Percentiles rank a stretch among this genome's conserved stretches.
Conservation (phyloP, 306 rosid species). For the Morella rubra region DNA sequence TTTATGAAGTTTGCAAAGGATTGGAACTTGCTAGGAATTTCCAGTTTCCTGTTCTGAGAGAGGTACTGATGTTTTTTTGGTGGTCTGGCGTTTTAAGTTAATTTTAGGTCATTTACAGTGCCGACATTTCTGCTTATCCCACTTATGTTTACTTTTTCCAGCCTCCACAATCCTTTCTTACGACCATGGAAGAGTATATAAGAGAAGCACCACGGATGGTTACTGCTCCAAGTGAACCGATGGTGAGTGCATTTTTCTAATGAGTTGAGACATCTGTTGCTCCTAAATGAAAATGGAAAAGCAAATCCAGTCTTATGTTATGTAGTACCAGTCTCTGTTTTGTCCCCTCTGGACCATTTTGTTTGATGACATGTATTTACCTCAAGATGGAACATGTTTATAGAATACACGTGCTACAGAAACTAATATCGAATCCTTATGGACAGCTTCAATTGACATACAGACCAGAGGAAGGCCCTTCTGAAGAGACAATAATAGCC, state of each 20-base stretch:
- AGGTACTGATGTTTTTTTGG: conserved; percentile 41
- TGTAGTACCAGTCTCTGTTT: not conserved
- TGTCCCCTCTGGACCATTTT: not conserved
- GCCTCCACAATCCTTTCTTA: conserved; percentile 98
- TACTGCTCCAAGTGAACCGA: conserved; percentile 71
- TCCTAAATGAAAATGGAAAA: not conserved
- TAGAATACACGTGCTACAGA: conserved; percentile 1
- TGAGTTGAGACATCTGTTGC: not conserved
- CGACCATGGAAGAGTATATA: conserved; percentile 95
- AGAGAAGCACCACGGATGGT: conserved; percentile 91
- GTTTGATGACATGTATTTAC: not conserved
- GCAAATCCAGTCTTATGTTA: not conserved
- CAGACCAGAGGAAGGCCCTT: conserved; percentile 70
- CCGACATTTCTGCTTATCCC: conserved; percentile 8
- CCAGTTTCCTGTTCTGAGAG: conserved; percentile 95
- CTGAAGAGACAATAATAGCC: conserved; percentile 55
- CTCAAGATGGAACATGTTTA: conserved; percentile 14
- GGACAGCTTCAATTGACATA: conserved; percentile 91
- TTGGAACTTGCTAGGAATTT: conserved; percentile 97
- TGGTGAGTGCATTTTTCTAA: conserved; percentile 55
- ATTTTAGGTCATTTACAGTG: conserved; percentile 12
- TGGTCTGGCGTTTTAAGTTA: conserved; percentile 8
- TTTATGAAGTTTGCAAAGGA: conserved; percentile 91
- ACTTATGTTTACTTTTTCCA: conserved; percentile 36
- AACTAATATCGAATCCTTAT: conserved; percentile 29